These are phyloP conservation scores for Ecytonucleospora hepatopenaei DNA, from an alignment of 371 early-diverging fungal species.

Conservation along the genomic window DNA sequence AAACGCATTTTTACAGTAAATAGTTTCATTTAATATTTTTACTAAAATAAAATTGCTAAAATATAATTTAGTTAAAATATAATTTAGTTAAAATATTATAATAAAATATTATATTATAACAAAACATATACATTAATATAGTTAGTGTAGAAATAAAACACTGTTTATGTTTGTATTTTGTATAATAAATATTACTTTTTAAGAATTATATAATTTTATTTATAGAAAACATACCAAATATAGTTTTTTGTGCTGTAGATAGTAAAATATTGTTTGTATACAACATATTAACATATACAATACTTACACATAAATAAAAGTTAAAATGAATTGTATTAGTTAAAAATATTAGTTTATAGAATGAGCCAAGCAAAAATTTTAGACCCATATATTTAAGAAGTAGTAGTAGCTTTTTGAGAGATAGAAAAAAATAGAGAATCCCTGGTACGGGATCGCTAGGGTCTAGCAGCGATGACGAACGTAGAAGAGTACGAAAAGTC, in stretches of 20 bases:
- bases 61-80: not conserved
- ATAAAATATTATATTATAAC: not conserved
- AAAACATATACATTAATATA: not conserved
- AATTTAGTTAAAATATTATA: not conserved
- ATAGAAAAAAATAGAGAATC: not conserved
- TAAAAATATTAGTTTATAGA: not conserved
- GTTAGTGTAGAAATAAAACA: not conserved
- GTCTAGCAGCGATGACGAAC: constrained; percentile 6
- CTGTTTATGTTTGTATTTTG: not conserved
- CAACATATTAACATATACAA: not conserved
- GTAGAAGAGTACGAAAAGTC: constrained; percentile 17
- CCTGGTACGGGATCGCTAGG: constrained; percentile 25
- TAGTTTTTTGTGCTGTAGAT: no score
- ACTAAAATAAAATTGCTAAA: not conserved
- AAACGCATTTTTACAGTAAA: not conserved
- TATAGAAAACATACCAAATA: no score
- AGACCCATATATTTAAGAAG: not conserved
- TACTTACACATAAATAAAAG: constrained; percentile 4
- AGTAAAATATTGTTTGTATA: no score
- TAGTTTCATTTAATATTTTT: not conserved
- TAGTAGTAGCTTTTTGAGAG: not conserved
- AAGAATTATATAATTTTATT: no score
- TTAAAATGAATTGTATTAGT: constrained; percentile 1
- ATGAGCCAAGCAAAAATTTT: not conserved
- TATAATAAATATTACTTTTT: not conserved